Evolutionary conservation across 495 filamentous ascomycete genomes (phyloP).

Genomic region (Lasiosphaeria hispida): DNA sequence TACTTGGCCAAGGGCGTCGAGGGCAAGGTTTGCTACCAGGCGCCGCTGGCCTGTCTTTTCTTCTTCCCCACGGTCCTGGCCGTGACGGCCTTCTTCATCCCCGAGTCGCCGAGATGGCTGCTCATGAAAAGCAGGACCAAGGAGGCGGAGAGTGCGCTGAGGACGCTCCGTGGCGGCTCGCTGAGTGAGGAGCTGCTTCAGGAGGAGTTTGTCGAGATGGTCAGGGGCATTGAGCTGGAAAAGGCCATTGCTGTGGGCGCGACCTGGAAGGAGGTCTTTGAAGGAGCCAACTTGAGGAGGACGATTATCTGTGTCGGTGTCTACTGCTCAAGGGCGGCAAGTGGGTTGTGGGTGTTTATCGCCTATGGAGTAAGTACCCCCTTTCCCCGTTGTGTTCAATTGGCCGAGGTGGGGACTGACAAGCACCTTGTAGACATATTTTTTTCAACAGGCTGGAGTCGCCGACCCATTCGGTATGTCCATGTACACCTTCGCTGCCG

Average conservation of each 20-base stretch:
- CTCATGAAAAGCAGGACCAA: slow-evolving; percentile 43
- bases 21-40: slow-evolving; percentile 11
- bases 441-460: slow-evolving; percentile 15
- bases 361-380: slow-evolving; percentile 29
- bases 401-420: slow-evolving; percentile 20
- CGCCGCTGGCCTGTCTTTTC: slow-evolving; percentile 52
- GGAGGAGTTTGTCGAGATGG: slow-evolving; percentile 41
- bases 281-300: slow-evolving; percentile 26
- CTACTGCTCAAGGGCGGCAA: slow-evolving; percentile 34
- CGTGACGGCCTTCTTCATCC: slow-evolving; percentile 53
- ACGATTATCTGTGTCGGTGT: slow-evolving; percentile 37
- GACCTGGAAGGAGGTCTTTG: slow-evolving; percentile 1
- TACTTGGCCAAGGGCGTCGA: slow-evolving; percentile 6
- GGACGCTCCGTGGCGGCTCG: slow-evolving; percentile 24
- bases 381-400: slow-evolving; percentile 31
- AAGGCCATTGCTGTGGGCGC: slow-evolving; percentile 17
- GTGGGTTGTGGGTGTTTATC: slow-evolving; percentile 40
- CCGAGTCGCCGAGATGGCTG: slow-evolving; percentile 62
- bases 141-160: slow-evolving; percentile 45
- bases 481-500: slow-evolving; percentile 27
- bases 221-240: slow-evolving; percentile 37
- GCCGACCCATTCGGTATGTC: slow-evolving; percentile 9
- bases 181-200: slow-evolving; percentile 31
- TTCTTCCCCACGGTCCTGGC: slow-evolving; percentile 50
- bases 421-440: slow-evolving; percentile 6